Base-by-base conservation (phyloP, 441 rosid species). In the Omphalea diandra region DNA sequence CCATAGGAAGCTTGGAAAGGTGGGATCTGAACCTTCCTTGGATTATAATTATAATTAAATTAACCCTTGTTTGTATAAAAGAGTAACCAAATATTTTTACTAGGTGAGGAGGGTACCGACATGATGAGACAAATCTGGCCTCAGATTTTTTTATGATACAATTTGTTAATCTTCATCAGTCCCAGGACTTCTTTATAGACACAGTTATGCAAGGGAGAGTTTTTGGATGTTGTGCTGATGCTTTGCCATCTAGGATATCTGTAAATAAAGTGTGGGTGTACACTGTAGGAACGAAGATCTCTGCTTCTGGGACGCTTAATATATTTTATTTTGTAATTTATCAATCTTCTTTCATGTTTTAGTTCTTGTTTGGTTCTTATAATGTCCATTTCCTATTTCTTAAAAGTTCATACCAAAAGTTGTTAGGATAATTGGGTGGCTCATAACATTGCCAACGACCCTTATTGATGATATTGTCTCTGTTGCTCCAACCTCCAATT, bases 1-100 rank as follows among this genome's bases (percentile, higher is more conserved):
- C 77, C 82, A 74, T 60, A 69, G 50, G 69, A 91, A 88, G 80
- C 85, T 85, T 62, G 86, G 82, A 69, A 71, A 66, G 80, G 87
- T 84, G 65, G 68, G 77, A 81, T 58, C 49, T 65, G 29, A 20
- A 44, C 50, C 59, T 63, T 31, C 29, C 11, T 63, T 49, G 54
- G 27, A 47, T 63, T 74, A 27, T 55, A 26, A 36, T 73, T 63
- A 60, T 67, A 38, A 75, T 44, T 38, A 40, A 15, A 43, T 63
- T 63, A 63, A 63, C 65, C 27, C 29, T 41, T 22, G 27, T 52
- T 36, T 32, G 52, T 41, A 29, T 46, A n/a, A 44, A 61, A 67
- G 36, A 50, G 43, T 56, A 27, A 64, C 60, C 15, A 26, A 27
- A 65, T 14, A 61, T 66, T 62, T 66, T 12, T 40, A 6, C 50